A percentile compares a stretch with the other conserved stretches of the same genome.
Evolutionary conservation across 75 land plant species (phyloP).

Genomic region (Picea sitchensis): DNA sequence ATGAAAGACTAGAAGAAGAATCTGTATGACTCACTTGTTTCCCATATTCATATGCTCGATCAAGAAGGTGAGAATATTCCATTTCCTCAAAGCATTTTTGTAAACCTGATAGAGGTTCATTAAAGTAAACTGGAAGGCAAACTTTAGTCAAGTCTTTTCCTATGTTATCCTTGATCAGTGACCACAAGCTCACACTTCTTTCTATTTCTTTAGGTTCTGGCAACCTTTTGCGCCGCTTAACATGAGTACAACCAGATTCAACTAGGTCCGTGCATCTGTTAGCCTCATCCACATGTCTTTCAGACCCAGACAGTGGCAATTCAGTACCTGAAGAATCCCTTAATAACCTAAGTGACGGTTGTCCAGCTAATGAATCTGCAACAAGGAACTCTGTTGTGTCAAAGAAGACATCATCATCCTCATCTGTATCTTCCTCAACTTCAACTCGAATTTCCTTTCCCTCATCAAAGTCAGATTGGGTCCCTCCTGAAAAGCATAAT

Average conservation of each 20-base stretch:
- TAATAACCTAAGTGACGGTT: conserved; percentile 2
- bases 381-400: conserved; percentile 24
- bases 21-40: conserved; percentile 9
- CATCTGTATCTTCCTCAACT: conserved; percentile 27
- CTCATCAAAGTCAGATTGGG: conserved; percentile 27
- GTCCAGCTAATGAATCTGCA: conserved; percentile 4
- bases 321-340: conserved; percentile 3
- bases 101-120: conserved; percentile 44
- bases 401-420: conserved; percentile 26
- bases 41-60: conserved; percentile 32
- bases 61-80: conserved; percentile 49
- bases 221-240: conserved; percentile 29
- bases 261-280: not conserved
- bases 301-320: not conserved
- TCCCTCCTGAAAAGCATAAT: conserved; percentile 15
- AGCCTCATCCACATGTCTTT: conserved; percentile 1
- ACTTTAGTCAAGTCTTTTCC: conserved; percentile 48
- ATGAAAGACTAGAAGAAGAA: not conserved
- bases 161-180: conserved; percentile 51
- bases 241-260: conserved; percentile 13
- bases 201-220: conserved; percentile 50
- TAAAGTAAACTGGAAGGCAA: conserved; percentile 49
- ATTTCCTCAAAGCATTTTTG: conserved; percentile 49
- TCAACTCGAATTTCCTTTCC: conserved; percentile 13
- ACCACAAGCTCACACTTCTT: conserved; percentile 42